Base-by-base conservation (phyloP, 2,329 filamentous ascomycete species). In the Hypoxylon sp. region DNA sequence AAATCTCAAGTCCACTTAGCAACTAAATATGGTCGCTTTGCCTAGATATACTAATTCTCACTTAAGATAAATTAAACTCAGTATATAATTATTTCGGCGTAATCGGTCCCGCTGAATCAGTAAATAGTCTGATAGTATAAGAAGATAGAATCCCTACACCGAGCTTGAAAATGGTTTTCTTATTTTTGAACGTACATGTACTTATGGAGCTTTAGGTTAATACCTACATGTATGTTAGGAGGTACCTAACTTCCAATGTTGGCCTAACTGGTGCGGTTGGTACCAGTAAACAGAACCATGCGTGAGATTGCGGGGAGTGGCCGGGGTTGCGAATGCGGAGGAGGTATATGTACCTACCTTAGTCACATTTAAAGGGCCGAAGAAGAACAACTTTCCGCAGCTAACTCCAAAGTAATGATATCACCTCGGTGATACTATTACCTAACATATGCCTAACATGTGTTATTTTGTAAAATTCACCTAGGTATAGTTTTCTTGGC, bases 341-440 rank as follows among this genome's bases (percentile, higher is more conserved):
- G 38, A 43, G n/a, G n/a, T n/a, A n/a, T n/a, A n/a, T n/a, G n/a
- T n/a, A n/a, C n/a, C n/a, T n/a, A n/a, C n/a, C n/a, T n/a, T n/a
- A 21, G 38, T 5, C 17, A 11, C 17, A 43, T 43, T 43, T 21
- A 43, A 43, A 43, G 17, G 38, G 17, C 38, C 38, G 38, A 43
- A 19, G n/a, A 19, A 21, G 7, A 19, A 19, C 5, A 43, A 43
- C 38, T 43, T 21, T 43, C 7, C 38, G 21, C 38, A n/a, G n/a
- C 17, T 43, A 21, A 21, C 45, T 30, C 25, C 45, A 49, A 48
- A 9, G n/a, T 14, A 23, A 49, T 49, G 45, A 49, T 49, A 25
- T 49, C 45, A 49, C 45, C 45, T 49, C 21, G 6, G 25, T 49
- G 14, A 28, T 49, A 13, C 45, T 17, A 49, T 49, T 49, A 49